A percentile compares a stretch with the other conserved stretches of the same genome.
phyloP scores from a whole-genome alignment of 129 eudicot genomes.

The Daucus carota region DH1_v3.0 NC_030381.2:27846501-27847000 shows the following conservation, averaged over 20 bases:
- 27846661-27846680: slow-evolving; percentile 88
- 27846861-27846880: slow-evolving; percentile 69
- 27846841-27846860: slow-evolving; percentile 89
- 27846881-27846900: background rate
- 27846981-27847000: background rate
- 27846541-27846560: slow-evolving; percentile 90
- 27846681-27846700: slow-evolving; percentile 81
- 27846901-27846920: background rate
- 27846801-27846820: slow-evolving; percentile 99
- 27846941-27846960: background rate
- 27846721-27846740: slow-evolving; percentile 89
- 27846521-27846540: slow-evolving; percentile 86
- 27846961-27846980: background rate
- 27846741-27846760: slow-evolving; percentile 72
- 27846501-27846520: slow-evolving; percentile 87
- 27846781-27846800: slow-evolving; percentile 73
- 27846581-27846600: slow-evolving; percentile 57
- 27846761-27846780: slow-evolving; percentile 78
- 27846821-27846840: slow-evolving; percentile 96
- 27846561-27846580: slow-evolving; percentile 95
- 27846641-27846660: slow-evolving; percentile 76
- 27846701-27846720: slow-evolving; percentile 61
- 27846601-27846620: slow-evolving; percentile 91
- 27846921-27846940: background rate
- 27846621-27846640: slow-evolving; percentile 79